Conservation (phyloP, 2,329 filamentous ascomycete genomes). For the Emmonsiellopsis sp. region DNA sequence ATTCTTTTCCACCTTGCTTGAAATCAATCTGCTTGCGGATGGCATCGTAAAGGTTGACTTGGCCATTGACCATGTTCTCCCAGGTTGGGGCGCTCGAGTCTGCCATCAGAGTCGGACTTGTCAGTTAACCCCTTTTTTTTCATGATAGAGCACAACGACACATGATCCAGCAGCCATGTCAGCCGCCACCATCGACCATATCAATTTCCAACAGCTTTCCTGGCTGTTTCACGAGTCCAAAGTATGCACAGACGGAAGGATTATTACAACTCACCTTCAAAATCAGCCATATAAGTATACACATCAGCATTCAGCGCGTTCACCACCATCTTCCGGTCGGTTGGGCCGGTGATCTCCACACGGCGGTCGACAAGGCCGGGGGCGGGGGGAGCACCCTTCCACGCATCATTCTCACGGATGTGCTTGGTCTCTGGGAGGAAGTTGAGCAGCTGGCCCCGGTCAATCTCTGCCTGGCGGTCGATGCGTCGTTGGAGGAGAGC, state of each 20-base stretch:
- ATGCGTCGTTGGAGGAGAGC: conserved; percentile 76
- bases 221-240: too few relatives aligned
- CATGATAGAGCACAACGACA: too few relatives aligned
- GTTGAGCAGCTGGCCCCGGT: conserved; percentile 79
- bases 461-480: conserved; percentile 82
- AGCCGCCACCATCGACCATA: not conserved
- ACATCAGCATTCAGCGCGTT: conserved; percentile 94
- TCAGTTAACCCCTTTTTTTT: too few relatives aligned
- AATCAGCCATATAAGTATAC: conserved; percentile 99
- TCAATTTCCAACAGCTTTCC: not conserved
- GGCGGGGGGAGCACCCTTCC: conserved; percentile 85
- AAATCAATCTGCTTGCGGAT: conserved; percentile 92
- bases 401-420: conserved; percentile 87
- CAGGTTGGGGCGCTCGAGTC: conserved; percentile 93
- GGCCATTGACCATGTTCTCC: conserved; percentile 99
- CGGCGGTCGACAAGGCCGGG: conserved; percentile 87
- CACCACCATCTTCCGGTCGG: conserved; percentile 97
- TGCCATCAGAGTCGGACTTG: conserved; percentile 25
- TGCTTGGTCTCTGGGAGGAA: conserved; percentile 93
- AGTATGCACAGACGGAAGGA: too few relatives aligned
- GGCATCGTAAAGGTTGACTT: conserved; percentile 95
- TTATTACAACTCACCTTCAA: conserved; percentile 60
- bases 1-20: conserved; percentile 89
- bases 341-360: conserved; percentile 94
- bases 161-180: too few relatives aligned